A percentile compares a stretch with the other conserved stretches of the same genome.
Evolutionary conservation across 345 rosid species (phyloP).

Genomic region (Euphorbia tirucalli): DNA sequence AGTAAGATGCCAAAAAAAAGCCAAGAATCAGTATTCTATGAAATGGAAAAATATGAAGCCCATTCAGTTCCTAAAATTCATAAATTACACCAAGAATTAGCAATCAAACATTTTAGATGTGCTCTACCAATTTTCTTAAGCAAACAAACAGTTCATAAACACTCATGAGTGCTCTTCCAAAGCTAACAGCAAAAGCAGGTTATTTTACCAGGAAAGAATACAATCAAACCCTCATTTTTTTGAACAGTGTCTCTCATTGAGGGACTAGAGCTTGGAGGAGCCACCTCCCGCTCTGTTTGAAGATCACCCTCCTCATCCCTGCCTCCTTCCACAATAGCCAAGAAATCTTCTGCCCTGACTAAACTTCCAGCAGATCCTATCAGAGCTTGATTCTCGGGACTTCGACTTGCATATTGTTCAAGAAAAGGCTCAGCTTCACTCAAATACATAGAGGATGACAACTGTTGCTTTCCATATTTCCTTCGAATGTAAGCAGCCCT

Average conservation of each 20-base stretch:
- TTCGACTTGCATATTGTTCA: conserved; percentile 72
- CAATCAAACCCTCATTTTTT: conserved; percentile 74
- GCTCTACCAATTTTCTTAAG: neutral
- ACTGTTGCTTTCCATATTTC: conserved; percentile 64
- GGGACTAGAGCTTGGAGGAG: conserved; percentile 46
- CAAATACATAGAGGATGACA: conserved; percentile 71
- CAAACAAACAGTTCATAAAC: neutral
- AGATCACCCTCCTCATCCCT: conserved; percentile 95
- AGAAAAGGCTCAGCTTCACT: conserved; percentile 96
- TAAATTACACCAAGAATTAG: neutral
- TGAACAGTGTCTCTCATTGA: conserved; percentile 49
- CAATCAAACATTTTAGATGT: neutral
- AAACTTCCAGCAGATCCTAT: conserved; percentile 88
- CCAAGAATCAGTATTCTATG: neutral
- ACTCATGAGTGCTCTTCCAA: neutral
- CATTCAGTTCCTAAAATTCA: neutral
- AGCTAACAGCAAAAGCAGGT: neutral
- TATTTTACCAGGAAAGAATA: conserved; percentile 85
- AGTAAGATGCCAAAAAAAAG: neutral
- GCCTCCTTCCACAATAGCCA: conserved; percentile 76
- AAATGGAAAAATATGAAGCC: neutral
- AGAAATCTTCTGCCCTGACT: conserved; percentile 69
- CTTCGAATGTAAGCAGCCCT: conserved; percentile 76
- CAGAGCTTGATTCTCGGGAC: conserved; percentile 66
- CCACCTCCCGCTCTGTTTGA: conserved; percentile 42